These are phyloP conservation scores for Suillus spraguei DNA, from an alignment of 768 basidiomycete genomes.

Conservation along the genomic window DNA sequence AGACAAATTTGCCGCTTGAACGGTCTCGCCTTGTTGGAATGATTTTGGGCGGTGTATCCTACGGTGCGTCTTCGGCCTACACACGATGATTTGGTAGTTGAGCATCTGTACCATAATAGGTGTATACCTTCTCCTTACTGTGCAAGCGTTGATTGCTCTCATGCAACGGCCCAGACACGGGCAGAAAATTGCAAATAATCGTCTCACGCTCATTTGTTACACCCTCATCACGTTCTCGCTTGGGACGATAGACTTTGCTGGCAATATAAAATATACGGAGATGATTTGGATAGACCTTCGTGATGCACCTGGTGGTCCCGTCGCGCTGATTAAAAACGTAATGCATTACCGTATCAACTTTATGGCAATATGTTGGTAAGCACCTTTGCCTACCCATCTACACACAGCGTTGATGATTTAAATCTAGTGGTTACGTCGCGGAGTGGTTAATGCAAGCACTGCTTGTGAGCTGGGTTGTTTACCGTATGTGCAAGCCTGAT, in stretches of 20 bases:
- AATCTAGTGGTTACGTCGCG: neutral
- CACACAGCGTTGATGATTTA: neutral
- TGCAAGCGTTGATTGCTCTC: neutral
- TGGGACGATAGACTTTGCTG: neutral
- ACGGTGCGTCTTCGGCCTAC: neutral
- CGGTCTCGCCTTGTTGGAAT: neutral
- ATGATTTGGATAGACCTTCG: constrained; percentile 6
- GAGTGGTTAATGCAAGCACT: neutral
- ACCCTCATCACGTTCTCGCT: neutral
- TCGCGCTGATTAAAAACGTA: neutral
- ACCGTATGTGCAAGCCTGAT: neutral
- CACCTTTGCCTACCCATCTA: neutral
- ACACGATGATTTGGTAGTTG: neutral
- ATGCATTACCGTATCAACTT: neutral
- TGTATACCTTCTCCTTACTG: neutral
- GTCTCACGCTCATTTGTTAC: neutral
- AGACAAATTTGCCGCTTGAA: neutral
- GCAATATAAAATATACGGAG: neutral
- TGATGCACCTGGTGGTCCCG: neutral
- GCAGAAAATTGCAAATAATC: neutral
- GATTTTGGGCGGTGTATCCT: neutral
- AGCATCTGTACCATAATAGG: neutral
- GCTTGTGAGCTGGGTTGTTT: neutral
- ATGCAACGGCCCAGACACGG: neutral
- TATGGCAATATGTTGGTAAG: neutral